A percentile compares a stretch with the other conserved stretches of the same genome.
Conservation (phyloP, 768 basidiomycete species). For the Tricholoma sp. region DNA sequence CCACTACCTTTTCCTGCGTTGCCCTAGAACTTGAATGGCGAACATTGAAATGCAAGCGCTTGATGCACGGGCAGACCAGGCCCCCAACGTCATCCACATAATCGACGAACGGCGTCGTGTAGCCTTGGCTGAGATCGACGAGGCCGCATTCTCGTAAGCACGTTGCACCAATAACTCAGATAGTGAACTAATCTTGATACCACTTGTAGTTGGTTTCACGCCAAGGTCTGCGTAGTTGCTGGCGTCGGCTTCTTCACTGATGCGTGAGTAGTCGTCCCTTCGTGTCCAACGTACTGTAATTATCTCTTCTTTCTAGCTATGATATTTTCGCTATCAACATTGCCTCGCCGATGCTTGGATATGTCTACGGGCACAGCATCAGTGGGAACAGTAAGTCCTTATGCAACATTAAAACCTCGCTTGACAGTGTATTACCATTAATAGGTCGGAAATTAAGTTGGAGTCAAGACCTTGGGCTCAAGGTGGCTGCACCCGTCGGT, state of each 20-base stretch:
- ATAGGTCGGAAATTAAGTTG: conserved; percentile 31
- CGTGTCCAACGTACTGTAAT: neutral
- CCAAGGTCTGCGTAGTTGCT: conserved; percentile 63
- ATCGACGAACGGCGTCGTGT: conserved; percentile 72
- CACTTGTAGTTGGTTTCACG: conserved; percentile 69
- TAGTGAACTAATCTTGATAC: neutral
- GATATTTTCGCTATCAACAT: conserved; percentile 92
- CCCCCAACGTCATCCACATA: conserved; percentile 26
- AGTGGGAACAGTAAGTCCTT: conserved; percentile 15
- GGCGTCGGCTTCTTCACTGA: conserved; percentile 93
- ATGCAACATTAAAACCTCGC: neutral
- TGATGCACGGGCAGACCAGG: neutral
- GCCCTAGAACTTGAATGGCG: neutral
- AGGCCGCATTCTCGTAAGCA: conserved; percentile 74
- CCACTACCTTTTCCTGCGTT: neutral
- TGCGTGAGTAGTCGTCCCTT: conserved; percentile 38
- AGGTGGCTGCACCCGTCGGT: conserved; percentile 73
- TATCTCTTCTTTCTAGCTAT: conserved; percentile 36
- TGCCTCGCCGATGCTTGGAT: conserved; percentile 76
- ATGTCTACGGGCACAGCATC: conserved; percentile 54
- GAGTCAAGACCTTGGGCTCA: conserved; percentile 72
- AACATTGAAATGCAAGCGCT: neutral
- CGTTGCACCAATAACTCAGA: neutral
- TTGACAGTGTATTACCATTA: neutral
- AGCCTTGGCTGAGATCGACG: conserved; percentile 83